Evolutionary conservation across 768 basidiomycete genomes (phyloP).

Genomic region (Phylloporus arenicola): DNA sequence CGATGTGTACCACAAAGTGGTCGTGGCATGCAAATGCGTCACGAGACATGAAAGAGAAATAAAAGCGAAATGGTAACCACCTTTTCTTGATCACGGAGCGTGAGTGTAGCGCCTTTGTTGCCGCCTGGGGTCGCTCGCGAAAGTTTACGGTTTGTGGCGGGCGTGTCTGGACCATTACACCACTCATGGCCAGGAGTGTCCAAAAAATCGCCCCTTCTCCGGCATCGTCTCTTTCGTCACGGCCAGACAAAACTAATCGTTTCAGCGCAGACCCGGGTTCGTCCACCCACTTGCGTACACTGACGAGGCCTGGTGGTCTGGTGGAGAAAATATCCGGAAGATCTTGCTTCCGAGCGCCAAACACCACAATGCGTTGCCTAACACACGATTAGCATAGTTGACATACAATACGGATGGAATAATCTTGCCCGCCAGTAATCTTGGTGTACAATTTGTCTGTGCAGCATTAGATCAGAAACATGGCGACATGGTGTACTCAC

Average conservation of each 20-base stretch:
- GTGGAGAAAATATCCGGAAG: too few species aligned
- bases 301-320: slow-evolving; percentile 27
- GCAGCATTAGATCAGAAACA: too few species aligned
- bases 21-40: background rate
- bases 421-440: too few species aligned
- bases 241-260: slow-evolving; percentile 30
- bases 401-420: too few species aligned
- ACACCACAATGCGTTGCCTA: too few species aligned
- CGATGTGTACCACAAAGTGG: slow-evolving; percentile 61
- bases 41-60: background rate
- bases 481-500: too few species aligned
- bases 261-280: slow-evolving; percentile 38
- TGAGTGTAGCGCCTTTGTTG: slow-evolving; percentile 48
- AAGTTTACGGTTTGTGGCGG: slow-evolving; percentile 45
- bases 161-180: slow-evolving; percentile 48
- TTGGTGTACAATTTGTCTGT: too few species aligned
- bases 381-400: too few species aligned
- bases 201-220: slow-evolving; percentile 42
- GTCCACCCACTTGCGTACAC: slow-evolving; percentile 36
- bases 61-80: slow-evolving; percentile 35
- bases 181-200: slow-evolving; percentile 52
- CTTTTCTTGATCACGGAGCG: slow-evolving; percentile 95
- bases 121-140: slow-evolving; percentile 24
- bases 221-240: slow-evolving; percentile 34
- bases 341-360: too few species aligned